Percentiles rank a stretch among this genome's conserved stretches.
Evolutionary conservation across 306 rosid species (phyloP).

Genomic region (Aeschynomene evenia): DNA sequence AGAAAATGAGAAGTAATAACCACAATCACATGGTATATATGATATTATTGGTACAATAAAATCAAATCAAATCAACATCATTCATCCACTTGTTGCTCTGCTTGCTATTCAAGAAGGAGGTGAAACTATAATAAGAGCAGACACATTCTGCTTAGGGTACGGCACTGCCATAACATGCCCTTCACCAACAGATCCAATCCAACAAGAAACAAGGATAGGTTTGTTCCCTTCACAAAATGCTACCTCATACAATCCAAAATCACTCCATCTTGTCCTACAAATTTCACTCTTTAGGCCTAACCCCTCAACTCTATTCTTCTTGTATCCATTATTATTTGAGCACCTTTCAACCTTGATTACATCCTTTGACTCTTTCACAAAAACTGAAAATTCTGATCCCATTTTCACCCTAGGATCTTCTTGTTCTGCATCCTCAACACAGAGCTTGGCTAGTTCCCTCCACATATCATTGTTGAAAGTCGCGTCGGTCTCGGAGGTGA

Average conservation of each 20-base stretch:
- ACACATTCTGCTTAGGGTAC: slow-evolving; percentile 13
- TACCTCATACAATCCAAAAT: slow-evolving; percentile 41
- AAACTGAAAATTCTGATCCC: slow-evolving; percentile 26
- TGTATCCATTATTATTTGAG: neutral
- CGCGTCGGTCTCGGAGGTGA: slow-evolving; percentile 5
- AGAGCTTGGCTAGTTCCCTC: slow-evolving; percentile 37
- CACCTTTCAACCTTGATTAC: slow-evolving; percentile 32
- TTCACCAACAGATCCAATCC: slow-evolving; percentile 42
- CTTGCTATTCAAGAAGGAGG: neutral
- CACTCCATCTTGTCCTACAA: slow-evolving; percentile 34
- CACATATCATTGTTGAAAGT: neutral
- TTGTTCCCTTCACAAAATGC: slow-evolving; percentile 43
- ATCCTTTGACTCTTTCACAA: slow-evolving; percentile 27
- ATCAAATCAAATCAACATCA: neutral
- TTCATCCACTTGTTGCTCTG: neutral
- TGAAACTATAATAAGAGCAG: slow-evolving; percentile 28
- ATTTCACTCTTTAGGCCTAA: neutral
- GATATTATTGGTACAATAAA: neutral
- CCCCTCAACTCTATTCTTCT: neutral
- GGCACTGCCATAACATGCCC: slow-evolving; percentile 37
- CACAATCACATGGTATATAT: neutral
- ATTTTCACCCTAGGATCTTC: slow-evolving; percentile 27
- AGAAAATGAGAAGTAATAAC: neutral
- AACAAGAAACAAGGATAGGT: slow-evolving; percentile 45
- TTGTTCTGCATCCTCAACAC: slow-evolving; percentile 46